Conservation (phyloP, 2,329 filamentous ascomycete genomes). For the Trichoderma semiorbis region DNA sequence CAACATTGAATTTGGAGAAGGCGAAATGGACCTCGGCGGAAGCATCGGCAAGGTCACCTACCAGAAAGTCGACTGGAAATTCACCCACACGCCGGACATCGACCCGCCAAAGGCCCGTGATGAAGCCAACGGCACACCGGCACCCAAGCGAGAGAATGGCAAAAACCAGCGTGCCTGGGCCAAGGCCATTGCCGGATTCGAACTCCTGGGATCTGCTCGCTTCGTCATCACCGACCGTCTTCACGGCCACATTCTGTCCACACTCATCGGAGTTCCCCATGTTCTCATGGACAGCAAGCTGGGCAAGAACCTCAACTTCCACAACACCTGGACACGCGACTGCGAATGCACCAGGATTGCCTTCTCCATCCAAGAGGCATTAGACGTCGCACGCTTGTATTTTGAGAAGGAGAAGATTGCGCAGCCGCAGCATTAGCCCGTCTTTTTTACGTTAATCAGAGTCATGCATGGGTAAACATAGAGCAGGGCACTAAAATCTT, state of each 20-base stretch:
- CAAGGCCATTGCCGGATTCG: constrained; percentile 10
- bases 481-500: background rate
- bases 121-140: background rate
- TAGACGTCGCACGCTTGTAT: constrained; percentile 9
- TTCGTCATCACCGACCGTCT: constrained; percentile 12
- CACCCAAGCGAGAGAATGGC: constrained; percentile 9
- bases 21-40: constrained; percentile 4
- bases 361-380: background rate
- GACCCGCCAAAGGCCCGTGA: constrained; percentile 6
- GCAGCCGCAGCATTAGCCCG: background rate
- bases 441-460: background rate
- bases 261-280: constrained; percentile 6
- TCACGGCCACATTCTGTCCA: constrained; percentile 4
- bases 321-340: constrained; percentile 11
- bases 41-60: constrained; percentile 7
- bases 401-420: background rate
- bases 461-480: background rate
- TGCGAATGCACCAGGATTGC: constrained; percentile 4
- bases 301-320: constrained; percentile 11
- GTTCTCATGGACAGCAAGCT: constrained; percentile 15
- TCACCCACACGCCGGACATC: constrained; percentile 10
- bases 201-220: constrained; percentile 3
- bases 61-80: constrained; percentile 14
- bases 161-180: constrained; percentile 13
- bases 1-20: constrained; percentile 1